Evolutionary conservation across 768 basidiomycete genomes (phyloP), one percentile per base, ranked within the genome.

Genomic region (Rubroboletus satanas): DNA sequence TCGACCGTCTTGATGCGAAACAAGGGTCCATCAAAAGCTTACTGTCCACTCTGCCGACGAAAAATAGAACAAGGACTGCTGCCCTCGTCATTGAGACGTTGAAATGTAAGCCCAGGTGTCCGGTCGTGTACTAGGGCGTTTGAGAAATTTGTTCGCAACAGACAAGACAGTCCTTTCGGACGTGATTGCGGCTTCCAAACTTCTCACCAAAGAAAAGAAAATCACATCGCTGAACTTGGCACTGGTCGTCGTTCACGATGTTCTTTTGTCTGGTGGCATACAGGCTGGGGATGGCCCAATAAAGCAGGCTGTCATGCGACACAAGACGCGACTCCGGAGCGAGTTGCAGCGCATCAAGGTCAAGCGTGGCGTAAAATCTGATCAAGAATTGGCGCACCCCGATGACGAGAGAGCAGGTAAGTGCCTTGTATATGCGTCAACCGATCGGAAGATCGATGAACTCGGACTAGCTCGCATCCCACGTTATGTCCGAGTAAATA

Each of bases 11-110:
- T 55, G 90, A 95, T 68, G 81, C 83, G 42, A 93, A 88, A 69
- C 80, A 93, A 70, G 94, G 93, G n/a, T 95, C 92, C 14, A 88
- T 98, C 66, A 94, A 96, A 67, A 82, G 94, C 51, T 72, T 93
- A 33, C 74, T 96, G 39, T 83, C 83, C 18, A 81, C 83, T 51
- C 75, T 93, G 29, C 83, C 88, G 28, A 83, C 86, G 67, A 85
- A 86, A 71, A 79, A 81, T 61, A 80, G 87, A 65, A 90, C 89
- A 66, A 79, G 92, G 49, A 87, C 85, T 6, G 81, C 90, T 33
- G 91, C 91, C 9, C 83, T 97, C 36, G 85, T 98, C 32, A 94
- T 98, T 51, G 92, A 97, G 74, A 96, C 93, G 0, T 75, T 98
- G 45, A 98, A 97, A 81, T 98, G 95, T 96, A 73, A 77, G 84